Evolutionary conservation across 805 yeast genomes (phyloP), one percentile per base, ranked within the genome.

Genomic region (Metschnikowia santaceciliae): DNA sequence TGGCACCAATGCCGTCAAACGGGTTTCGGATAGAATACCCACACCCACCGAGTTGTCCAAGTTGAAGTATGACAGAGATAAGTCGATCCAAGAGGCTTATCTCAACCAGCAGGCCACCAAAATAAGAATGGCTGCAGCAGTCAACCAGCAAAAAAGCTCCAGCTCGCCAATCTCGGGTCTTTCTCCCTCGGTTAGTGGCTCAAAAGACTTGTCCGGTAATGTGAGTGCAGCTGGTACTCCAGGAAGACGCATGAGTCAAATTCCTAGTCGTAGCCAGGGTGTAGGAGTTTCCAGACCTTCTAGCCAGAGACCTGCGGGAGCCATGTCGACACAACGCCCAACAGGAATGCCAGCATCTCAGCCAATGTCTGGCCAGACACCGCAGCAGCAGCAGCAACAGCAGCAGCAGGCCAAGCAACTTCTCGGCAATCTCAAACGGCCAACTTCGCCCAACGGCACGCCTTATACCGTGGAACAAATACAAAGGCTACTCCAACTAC

Each of bases 31-130:
- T 54, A 80, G 87, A 1, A 60, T 66, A 3, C 77, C 78, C 1
- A 80, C 95, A 0, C 97, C 98, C 0, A 82, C 86, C 11, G 96
- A 91, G 61, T 77, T 92, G 62, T 81, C 97, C 0, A 81, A 81
- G 54, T 70, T 94, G 71, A 92, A 92, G 66, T 82, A 75, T 57
- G 97, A 92, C 56, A 77, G 96, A 51, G 98, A 92, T 61, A 85
- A 84, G 65, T 85, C 94, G 0, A 78, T 87, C 17, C 90, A 90
- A 56, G 95, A 89, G 57, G 87, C 84, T 2, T 82, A 81, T 65
- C 68, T 81, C 49, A 71, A 70, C 52, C 75, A 76, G 64, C 72
- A 75, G 61, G 71, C 74, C 6, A 69, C 78, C 2, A 61, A 76
- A 44, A 61, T 69, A 11, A 61, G 74, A 52, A 71, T 73, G 76